phyloP scores from a whole-genome alignment of 352 stramenopile genomes.

The Saprolegnia diclina region DNA sequence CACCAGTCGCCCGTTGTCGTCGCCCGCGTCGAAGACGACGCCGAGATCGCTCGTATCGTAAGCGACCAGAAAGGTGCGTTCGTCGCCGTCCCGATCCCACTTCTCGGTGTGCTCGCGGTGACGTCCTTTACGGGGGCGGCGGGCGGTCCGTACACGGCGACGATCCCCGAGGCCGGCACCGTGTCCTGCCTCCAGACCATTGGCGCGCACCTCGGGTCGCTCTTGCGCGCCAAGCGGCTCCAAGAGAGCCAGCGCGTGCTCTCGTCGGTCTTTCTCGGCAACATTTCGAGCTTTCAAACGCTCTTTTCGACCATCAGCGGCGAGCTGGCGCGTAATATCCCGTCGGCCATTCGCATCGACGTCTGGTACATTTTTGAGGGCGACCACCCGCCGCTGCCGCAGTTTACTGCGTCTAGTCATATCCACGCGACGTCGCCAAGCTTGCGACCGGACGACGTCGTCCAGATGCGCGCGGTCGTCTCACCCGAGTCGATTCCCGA shows the following conservation, averaged over 20 bases:
- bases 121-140: constrained; percentile 60
- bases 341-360: constrained; percentile 32
- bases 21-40: constrained; percentile 37
- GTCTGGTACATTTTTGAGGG: constrained; percentile 14
- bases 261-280: constrained; percentile 49
- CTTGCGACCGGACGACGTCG: neutral
- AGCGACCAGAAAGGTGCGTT: constrained; percentile 34
- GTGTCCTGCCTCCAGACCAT: constrained; percentile 44
- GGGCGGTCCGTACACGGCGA: constrained; percentile 39
- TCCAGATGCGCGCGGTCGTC: neutral
- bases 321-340: constrained; percentile 39
- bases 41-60: constrained; percentile 35
- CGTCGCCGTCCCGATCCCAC: constrained; percentile 66
- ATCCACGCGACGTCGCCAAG: neutral
- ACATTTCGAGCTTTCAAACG: constrained; percentile 38
- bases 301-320: constrained; percentile 39
- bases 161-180: constrained; percentile 52
- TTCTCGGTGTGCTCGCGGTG: constrained; percentile 53
- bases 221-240: constrained; percentile 35
- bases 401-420: neutral
- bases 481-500: neutral
- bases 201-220: constrained; percentile 44
- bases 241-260: constrained; percentile 30
- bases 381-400: neutral
- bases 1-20: constrained; percentile 46